Evolutionary conservation across 805 yeast species (phyloP), one percentile per base, ranked within the genome.

Genomic region (Ogataea glucozyma): DNA sequence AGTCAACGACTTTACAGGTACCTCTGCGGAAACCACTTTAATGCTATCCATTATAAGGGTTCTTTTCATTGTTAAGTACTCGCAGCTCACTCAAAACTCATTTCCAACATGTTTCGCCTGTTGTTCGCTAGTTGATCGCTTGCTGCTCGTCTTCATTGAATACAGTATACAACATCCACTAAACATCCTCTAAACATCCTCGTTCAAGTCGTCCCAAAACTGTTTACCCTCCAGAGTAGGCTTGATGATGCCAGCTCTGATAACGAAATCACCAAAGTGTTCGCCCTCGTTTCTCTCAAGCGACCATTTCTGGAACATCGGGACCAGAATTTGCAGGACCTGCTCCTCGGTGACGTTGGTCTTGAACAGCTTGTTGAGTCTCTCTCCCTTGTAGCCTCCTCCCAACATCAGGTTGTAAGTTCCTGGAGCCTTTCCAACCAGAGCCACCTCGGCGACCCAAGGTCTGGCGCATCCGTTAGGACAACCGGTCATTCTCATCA

Each of bases 381-480:
- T 80, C 66, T 89, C 85, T 48, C 98, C 98, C 59, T 84, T 84
- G 67, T 85, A 90, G 29, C 97, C 96, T 62, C 98, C 98, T 56
- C 98, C 98, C 53, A 91, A 75, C 88, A 90, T 75, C 67, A 91
- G 75, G 67, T 91, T 91, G 69, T 91, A 91, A 13, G 95, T 89
- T 40, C 95, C 96, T 51, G 76, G 81, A 0, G 98, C 97, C 65
- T 91, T 91, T 65, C 98, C 98, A 44, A 91, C 95, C 46, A 89
- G 75, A 0, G 97, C 98, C 45, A 91, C 81, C 66, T 91, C 98
- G 4, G 97, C 98, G 39, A 91, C 70, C 97, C 97, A 91, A 21
- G 98, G 98, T 66, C 98, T 82, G 18, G 98, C 93, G 73, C 98
- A 91, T 54, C 98, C 98, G 65, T 91, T 91, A 42, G 97, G 97